Evolutionary conservation across 2,329 filamentous ascomycete genomes (phyloP).

Genomic region (Ustulina deusta): DNA sequence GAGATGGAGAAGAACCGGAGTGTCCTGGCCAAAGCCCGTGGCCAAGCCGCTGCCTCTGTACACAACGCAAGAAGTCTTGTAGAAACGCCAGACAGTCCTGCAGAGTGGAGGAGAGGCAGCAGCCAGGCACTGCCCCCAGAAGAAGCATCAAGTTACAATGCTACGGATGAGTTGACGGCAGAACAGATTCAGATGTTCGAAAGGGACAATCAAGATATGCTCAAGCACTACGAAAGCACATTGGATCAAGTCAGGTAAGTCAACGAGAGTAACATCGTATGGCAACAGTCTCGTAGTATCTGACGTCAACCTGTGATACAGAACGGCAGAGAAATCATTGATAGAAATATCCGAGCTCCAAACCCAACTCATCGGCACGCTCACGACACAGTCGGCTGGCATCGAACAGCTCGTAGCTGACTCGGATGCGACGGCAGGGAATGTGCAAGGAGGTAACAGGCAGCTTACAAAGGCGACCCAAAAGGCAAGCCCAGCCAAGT

Average conservation of each 20-base stretch:
- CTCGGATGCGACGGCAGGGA: conserved; percentile 83
- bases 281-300: neutral
- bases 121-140: conserved; percentile 45
- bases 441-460: conserved; percentile 89
- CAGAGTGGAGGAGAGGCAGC: conserved; percentile 37
- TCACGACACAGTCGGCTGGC: conserved; percentile 86
- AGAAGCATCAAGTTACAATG: conserved; percentile 43
- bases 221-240: conserved; percentile 94
- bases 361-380: conserved; percentile 85
- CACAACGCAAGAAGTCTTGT: conserved; percentile 32
- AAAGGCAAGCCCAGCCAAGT: conserved; percentile 77
- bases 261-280: neutral
- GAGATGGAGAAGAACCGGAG: conserved; percentile 92
- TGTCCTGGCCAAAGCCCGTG: conserved; percentile 77
- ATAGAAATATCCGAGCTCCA: conserved; percentile 94
- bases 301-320: conserved; percentile 53
- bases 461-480: conserved; percentile 87
- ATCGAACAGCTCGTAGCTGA: conserved; percentile 91
- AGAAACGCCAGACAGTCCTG: conserved; percentile 41
- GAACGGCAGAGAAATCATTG: conserved; percentile 88
- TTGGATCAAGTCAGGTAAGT: conserved; percentile 92
- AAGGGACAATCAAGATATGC: conserved; percentile 90
- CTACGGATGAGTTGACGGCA: conserved; percentile 71
- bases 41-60: conserved; percentile 44
- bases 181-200: conserved; percentile 96